phyloP scores from a whole-genome alignment of 73 alveolate species.

The Urostyla sp. region DNA sequence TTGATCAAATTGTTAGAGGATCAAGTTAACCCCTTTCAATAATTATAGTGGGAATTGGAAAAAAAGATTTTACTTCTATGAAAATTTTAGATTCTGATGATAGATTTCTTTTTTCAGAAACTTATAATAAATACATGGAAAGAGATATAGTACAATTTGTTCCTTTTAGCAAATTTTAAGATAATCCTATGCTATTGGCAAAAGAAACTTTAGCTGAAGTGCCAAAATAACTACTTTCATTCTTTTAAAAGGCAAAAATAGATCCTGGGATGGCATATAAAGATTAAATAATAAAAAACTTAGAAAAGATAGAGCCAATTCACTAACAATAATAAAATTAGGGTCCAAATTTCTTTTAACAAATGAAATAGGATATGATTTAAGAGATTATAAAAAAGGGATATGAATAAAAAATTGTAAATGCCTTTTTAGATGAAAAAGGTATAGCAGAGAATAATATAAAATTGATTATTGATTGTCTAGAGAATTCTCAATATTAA shows the following conservation, averaged over 20 bases:
- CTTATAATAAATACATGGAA: slow-evolving; percentile 62
- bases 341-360: slow-evolving; percentile 16
- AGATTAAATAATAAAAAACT: slow-evolving; percentile 33
- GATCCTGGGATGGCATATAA: slow-evolving; percentile 74
- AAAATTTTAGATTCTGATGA: slow-evolving; percentile 92
- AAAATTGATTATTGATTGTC: no score
- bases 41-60: slow-evolving; percentile 96
- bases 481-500: no score
- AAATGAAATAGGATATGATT: slow-evolving; percentile 1
- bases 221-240: slow-evolving; percentile 86
- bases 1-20: slow-evolving; percentile 91
- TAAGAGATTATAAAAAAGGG: slow-evolving; percentile 1
- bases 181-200: slow-evolving; percentile 84
- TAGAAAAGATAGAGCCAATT: neutral
- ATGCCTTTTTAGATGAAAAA: neutral
- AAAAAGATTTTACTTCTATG: slow-evolving; percentile 91
- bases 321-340: neutral
- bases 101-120: slow-evolving; percentile 78
- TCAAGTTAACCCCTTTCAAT: slow-evolving; percentile 90
- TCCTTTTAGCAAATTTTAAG: slow-evolving; percentile 79
- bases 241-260: slow-evolving; percentile 76
- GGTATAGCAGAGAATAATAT: slow-evolving; percentile 43
- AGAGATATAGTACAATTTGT: slow-evolving; percentile 91
- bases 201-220: slow-evolving; percentile 89
- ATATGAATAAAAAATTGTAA: neutral